Evolutionary conservation across 2,329 filamentous ascomycete species (phyloP).

Genomic region (Fusarium begoniae): DNA sequence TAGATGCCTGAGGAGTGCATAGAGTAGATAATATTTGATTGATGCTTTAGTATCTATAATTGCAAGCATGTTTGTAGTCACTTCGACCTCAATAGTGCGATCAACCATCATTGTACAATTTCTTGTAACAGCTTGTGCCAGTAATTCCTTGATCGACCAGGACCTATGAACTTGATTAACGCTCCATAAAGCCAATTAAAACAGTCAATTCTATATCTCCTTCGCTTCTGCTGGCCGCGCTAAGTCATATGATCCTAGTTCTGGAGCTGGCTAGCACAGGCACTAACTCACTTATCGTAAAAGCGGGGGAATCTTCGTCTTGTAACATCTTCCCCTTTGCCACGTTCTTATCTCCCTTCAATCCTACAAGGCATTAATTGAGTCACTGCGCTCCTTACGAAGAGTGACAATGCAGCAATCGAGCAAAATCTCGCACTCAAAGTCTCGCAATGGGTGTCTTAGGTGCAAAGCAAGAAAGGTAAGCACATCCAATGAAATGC

Average conservation of each 20-base stretch:
- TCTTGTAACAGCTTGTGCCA: background rate
- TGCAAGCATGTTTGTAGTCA: no score
- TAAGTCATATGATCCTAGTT: background rate
- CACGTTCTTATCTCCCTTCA: background rate
- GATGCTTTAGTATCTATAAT: no score
- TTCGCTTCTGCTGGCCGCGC: background rate
- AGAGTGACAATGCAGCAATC: background rate
- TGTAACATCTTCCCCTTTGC: no score
- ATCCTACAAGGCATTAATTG: background rate
- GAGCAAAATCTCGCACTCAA: background rate
- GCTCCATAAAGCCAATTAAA: no score
- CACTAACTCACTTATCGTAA: background rate
- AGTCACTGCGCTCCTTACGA: background rate
- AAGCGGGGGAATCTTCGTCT: background rate
- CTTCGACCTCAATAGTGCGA: no score
- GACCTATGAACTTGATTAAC: no score
- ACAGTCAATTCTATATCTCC: background rate
- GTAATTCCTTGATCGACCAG: background rate
- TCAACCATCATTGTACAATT: accelerated
- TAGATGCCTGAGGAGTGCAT: background rate
- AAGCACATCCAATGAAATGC: background rate
- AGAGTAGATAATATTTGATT: no score
- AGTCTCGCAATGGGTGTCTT: background rate
- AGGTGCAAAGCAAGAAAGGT: constrained; percentile 8
- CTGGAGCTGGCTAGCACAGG: background rate